Evolutionary conservation across 495 filamentous ascomycete species (phyloP), one percentile per base, ranked within the genome.

Genomic region (Aspergillus funiculosus): DNA sequence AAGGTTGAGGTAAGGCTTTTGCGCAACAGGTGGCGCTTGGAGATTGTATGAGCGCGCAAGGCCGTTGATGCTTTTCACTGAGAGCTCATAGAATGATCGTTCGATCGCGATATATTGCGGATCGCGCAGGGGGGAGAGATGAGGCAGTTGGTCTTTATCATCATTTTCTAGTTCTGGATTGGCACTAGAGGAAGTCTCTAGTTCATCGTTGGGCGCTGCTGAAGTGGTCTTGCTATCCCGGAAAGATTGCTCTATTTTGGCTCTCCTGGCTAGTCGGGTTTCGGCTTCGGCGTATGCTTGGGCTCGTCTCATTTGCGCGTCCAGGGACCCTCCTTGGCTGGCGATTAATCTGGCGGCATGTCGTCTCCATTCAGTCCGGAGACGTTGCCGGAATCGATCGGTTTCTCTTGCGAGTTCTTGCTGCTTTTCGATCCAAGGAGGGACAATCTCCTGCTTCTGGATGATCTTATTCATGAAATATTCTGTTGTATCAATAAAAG

Each of bases 401-500:
- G 82, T 73, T 9, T 85, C 78, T 42, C 74, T 79, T 4, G 81
- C 73, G 6, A 98, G 69, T 54, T 96, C 90, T 61, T 96, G 92
- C 62, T 98, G 92, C 60, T 96, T 97, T 63, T 97, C 92, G 37
- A 98, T 96, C 94, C 63, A 77, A 4, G 67, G 74, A 34, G 61
- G 73, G 21, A 71, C 71, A 43, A 77, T 74, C 37, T 75, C 92
- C 61, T 98, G 92, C 43, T 86, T 85, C 67, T 96, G 84, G 50
- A 98, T 96, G 59, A 97, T 96, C 67, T 94, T 94, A 62, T 98
- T 98, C 82, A 98, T 83, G 53, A 97, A 87, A 60, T 95, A 96
- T 64, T 95, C 91, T 0, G 94, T 97, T 1, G 92, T 97, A 60
- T 97, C 89, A 25, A 97, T 75, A 59, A 92, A 98, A 0, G 94